Evolutionary conservation across 208 protist genomes (phyloP).

Genomic region (Leishmania aethiopica): DNA sequence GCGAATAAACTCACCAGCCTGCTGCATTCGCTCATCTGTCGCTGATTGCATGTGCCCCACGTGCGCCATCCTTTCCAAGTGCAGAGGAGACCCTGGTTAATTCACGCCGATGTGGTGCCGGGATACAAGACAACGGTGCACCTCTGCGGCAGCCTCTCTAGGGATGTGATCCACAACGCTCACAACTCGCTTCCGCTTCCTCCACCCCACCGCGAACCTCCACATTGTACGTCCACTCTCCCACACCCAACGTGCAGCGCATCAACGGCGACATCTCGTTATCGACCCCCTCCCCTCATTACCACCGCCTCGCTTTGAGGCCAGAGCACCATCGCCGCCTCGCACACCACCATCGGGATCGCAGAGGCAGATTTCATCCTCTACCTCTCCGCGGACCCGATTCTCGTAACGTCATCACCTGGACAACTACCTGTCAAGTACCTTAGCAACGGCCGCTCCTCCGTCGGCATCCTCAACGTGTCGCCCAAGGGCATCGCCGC

Average conservation of each 20-base stretch:
- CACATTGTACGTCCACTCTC: background rate
- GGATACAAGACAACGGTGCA: background rate
- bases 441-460: slow-evolving; percentile 19
- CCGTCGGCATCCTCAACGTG: slow-evolving; percentile 43
- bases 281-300: background rate
- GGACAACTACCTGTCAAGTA: slow-evolving; percentile 45
- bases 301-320: slow-evolving; percentile 1
- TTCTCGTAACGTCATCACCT: slow-evolving; percentile 22
- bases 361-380: slow-evolving; percentile 57
- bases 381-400: slow-evolving; percentile 53
- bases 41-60: background rate
- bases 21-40: background rate
- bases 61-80: background rate
- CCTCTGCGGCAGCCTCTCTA: background rate
- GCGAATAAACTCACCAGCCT: background rate
- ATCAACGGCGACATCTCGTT: background rate
- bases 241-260: slow-evolving; percentile 34
- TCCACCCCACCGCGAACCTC: background rate
- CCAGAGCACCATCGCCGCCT: slow-evolving; percentile 33
- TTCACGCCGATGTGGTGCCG: background rate
- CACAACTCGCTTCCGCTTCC: background rate
- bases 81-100: background rate
- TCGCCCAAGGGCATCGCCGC: slow-evolving; percentile 9
- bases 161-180: background rate
- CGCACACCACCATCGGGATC: slow-evolving; percentile 43